Base-by-base conservation (phyloP, 306 rosid genomes). In the Cucurbita ficifolia region DNA sequence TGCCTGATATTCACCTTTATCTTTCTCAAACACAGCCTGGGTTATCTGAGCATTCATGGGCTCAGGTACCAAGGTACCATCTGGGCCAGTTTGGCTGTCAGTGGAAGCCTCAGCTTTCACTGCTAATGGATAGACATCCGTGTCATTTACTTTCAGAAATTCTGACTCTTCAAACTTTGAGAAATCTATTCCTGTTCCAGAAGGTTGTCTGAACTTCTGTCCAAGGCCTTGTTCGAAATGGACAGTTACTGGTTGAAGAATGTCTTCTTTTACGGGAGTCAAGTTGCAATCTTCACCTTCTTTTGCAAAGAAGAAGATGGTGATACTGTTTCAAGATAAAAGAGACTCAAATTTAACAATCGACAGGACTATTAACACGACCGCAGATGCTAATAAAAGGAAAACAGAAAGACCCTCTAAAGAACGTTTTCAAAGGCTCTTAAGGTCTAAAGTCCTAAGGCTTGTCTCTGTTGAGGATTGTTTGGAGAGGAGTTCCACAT, bases 181-280 rank as follows among this genome's bases (percentile, higher is more conserved):
- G 77, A 89, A 82, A 46, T 84, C 83, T 17, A 95, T 88, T 58
- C 97, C 97, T 24, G 96, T 83, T 79, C 96, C 96, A 17, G 81
- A 62, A 18, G 91, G 86, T 74, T 91, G 99, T 54, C 83, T 85
- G 88, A 89, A 95, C 88, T 84, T 88, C 88, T 95, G 99, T 75
- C 96, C 97, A n/a, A 95, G 86, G 71, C 97, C 97, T 81, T 88
- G 88, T 78, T 83, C 81, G 77, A 95, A 95, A 77, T 83, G 83
- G 68, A 91, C 82, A 0, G 86, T 87, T 61, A 95, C 79, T 13
- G 96, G 91, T 77, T 88, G 72, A 73, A 88, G 81, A 79, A 76
- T 57, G 78, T 79, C 62, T 81, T 80, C 93, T 82, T 88, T 91
- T 54, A 5, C 83, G 1, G 97, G 83, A n/a, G 84, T 82, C 77